These are phyloP conservation scores for Larix kaempferi DNA, from an alignment of 75 land plant genomes.

Conservation along the genomic window DNA sequence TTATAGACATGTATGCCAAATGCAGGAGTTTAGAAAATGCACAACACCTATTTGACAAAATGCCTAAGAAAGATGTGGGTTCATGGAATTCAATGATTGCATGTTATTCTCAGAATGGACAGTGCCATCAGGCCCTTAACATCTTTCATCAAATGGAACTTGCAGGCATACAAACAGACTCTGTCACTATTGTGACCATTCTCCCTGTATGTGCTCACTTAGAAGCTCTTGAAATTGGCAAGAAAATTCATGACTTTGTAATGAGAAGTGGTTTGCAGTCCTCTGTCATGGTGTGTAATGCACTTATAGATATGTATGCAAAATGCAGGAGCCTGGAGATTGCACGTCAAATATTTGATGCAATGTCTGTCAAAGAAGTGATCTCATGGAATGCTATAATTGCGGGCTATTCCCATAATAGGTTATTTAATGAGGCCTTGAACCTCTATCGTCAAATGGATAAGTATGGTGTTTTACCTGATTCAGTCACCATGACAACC, in stretches of 20 bases:
- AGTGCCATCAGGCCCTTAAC: slow-evolving; percentile 20
- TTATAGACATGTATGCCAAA: slow-evolving; percentile 58
- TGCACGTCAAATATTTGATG: slow-evolving; percentile 12
- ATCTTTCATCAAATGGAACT: slow-evolving; percentile 20
- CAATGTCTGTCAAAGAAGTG: neutral
- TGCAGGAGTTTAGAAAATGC: slow-evolving; percentile 44
- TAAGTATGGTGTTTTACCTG: slow-evolving; percentile 4
- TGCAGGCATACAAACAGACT: slow-evolving; percentile 10
- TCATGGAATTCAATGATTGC: slow-evolving; percentile 58
- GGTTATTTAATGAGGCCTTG: neutral
- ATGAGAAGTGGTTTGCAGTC: too few species aligned
- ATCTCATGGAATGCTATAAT: slow-evolving; percentile 20
- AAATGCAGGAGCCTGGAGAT: slow-evolving; percentile 11
- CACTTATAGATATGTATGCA: slow-evolving; percentile 3
- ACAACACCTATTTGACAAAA: slow-evolving; percentile 33
- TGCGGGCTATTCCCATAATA: slow-evolving; percentile 9
- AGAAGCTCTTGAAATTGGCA: too few species aligned
- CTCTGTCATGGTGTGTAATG: too few species aligned
- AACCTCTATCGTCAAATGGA: slow-evolving; percentile 8
- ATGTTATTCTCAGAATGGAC: slow-evolving; percentile 20
- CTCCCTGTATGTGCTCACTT: slow-evolving; percentile 21
- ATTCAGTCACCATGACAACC: slow-evolving; percentile 22
- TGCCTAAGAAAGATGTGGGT: slow-evolving; percentile 34
- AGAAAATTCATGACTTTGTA: too few species aligned
- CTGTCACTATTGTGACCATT: slow-evolving; percentile 28